Percentiles rank a stretch among this genome's conserved stretches.
These are phyloP conservation scores for Hypoxylon sp. DNA, from an alignment of 2,329 filamentous ascomycete genomes.

Conservation along the genomic window DNA sequence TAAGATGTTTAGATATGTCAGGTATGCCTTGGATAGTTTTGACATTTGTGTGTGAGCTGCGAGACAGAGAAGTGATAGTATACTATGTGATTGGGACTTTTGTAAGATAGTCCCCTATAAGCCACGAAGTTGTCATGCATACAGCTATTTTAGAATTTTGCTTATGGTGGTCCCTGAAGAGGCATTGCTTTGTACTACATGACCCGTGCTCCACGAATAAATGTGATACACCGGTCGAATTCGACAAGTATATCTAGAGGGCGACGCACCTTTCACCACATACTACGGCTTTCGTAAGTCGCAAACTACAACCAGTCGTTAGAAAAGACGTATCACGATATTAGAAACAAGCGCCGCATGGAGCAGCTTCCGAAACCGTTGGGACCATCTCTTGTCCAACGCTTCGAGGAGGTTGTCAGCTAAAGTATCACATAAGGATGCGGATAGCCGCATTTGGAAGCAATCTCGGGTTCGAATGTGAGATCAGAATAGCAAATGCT, in stretches of 20 bases:
- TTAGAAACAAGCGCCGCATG: conserved; percentile 14
- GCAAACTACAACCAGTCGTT: conserved; percentile 1
- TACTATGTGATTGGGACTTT: not conserved
- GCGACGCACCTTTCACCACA: not conserved
- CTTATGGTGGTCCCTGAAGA: conserved; percentile 4
- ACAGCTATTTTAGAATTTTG: conserved; percentile 16
- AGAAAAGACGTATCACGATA: conserved; percentile 2
- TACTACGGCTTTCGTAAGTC: not conserved
- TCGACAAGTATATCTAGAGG: not conserved
- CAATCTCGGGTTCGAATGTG: conserved; percentile 31
- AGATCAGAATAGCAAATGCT: conserved; percentile 36
- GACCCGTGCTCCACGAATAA: not conserved
- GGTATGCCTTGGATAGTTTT: not conserved
- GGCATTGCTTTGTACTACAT: not conserved
- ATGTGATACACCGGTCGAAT: conserved; percentile 2
- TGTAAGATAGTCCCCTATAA: not conserved
- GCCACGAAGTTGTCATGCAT: conserved; percentile 17
- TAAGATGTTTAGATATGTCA: not conserved
- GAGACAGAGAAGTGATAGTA: not conserved
- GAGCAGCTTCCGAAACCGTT: conserved; percentile 19
- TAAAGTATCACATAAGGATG: conserved; percentile 31
- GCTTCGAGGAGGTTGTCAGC: conserved; percentile 23
- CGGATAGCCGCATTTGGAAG: conserved; percentile 33
- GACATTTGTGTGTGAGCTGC: not conserved
- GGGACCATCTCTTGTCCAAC: conserved; percentile 17